Percentiles rank a stretch among this genome's conserved stretches.
Conservation (phyloP, 2,329 filamentous ascomycete genomes). For the Penicillium vulpinum region DNA sequence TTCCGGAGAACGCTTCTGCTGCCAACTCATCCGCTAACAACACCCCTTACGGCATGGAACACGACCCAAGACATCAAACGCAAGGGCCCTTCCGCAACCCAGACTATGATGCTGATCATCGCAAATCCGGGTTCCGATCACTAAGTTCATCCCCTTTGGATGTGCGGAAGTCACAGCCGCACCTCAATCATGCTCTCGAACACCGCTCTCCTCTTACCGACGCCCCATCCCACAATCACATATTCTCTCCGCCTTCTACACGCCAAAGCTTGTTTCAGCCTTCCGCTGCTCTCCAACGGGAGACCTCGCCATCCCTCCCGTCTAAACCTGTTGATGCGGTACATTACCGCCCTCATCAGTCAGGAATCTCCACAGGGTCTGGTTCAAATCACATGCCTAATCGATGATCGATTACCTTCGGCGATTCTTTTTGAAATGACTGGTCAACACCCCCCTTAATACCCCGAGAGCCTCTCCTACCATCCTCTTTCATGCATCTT, state of each 20-base stretch:
- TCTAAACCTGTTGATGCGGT: conserved; percentile 33
- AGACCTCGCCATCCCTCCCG: conserved; percentile 33
- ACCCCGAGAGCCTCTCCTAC: background rate
- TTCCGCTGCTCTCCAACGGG: conserved; percentile 29
- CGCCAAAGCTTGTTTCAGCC: conserved; percentile 39
- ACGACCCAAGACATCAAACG: conserved; percentile 27
- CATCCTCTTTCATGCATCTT: conserved; percentile 5
- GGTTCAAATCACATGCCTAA: conserved; percentile 36
- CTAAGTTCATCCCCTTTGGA: conserved; percentile 42
- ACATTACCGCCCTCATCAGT: conserved; percentile 31
- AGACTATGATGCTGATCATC: conserved; percentile 36
- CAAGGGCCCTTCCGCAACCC: conserved; percentile 30
- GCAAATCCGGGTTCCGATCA: conserved; percentile 38
- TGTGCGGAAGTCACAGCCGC: conserved; percentile 40
- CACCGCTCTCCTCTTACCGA: conserved; percentile 28
- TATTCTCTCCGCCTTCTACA: conserved; percentile 37
- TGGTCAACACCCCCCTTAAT: conserved; percentile 2
- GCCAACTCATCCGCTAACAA: conserved; percentile 46
- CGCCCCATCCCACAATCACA: conserved; percentile 26
- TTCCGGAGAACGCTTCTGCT: conserved; percentile 45
- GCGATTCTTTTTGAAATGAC: background rate
- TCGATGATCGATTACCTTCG: conserved; percentile 23
- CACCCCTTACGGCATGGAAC: conserved; percentile 45
- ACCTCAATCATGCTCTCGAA: conserved; percentile 25
- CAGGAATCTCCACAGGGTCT: conserved; percentile 30